Base-by-base conservation (phyloP, 805 yeast genomes). In the Metschnikowia lunata region DNA sequence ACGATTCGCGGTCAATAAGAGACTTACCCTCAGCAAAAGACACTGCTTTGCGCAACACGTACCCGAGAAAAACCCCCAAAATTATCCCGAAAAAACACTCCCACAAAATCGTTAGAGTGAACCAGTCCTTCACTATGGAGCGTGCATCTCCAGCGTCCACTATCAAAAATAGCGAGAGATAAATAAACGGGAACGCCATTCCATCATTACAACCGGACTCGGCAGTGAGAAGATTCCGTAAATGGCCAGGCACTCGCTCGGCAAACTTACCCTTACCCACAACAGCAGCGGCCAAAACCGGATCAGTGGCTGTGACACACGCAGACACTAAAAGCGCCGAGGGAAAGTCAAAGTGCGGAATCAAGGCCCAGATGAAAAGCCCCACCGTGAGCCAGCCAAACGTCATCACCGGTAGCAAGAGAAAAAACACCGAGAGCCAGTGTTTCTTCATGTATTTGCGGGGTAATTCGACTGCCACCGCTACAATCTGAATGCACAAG, bases 231-330 rank as follows among this genome's bases (percentile, higher is more conserved):
- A 89, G 65, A 58, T 88, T 85, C 54, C 95, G 74, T 66, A 89
- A 72, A 64, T 89, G 97, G n/a, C 95, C 96, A 1, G 96, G 95
- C 13, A 89, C 95, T 43, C 96, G 77, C 57, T 79, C 79, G 11
- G 96, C 96, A 61, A 89, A 89, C 60, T 87, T 86, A 52, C 96
- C 96, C 56, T 86, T 89, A 62, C 96, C 96, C 9, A 89, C 96
- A 32, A 89, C 96, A 2, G 97, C 96, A 13, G 96, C 93, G 2
- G 97, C 96, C 58, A 89, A 73, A 34, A 89, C 93, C 7, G 97
- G 97, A 66, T 89, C 97, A 0, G 97, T 90, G 2, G 97, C 97
- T 0, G 97, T 90, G 37, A 89, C 82, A 61, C 96, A 88, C 1
- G 95, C 96, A 29, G 90, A 78, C 1, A 89, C 80, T 38, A 83